Evolutionary conservation across 225 moss, liverwort and hornwort species (phyloP), one percentile per base, ranked within the genome.

Genomic region (Neckera pumila): DNA sequence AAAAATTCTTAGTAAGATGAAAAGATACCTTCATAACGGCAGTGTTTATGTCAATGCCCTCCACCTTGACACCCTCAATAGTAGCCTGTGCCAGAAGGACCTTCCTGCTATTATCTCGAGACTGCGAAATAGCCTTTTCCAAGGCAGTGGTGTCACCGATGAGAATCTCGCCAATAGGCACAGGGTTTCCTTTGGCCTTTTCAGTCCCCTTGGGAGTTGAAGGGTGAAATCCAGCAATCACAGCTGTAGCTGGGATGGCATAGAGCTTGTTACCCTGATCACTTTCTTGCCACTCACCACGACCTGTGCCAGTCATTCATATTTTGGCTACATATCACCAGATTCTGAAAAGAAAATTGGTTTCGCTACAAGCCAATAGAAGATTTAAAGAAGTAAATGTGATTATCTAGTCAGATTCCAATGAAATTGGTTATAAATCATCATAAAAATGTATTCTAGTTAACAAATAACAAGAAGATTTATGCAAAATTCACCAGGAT

Each of bases 11-110:
- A 51, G 51, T 28, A 26, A 84, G 69, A 38, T 17, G 51, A 22
- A 42, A 79, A 80, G 65, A 70, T 54, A 97, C 98, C 97, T 96
- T 95, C 96, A 97, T 95, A 36, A 99, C 96, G 82, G 95, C 98
- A 77, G 94, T 89, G 86, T 99, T 99, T n/a, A 95, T 96, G 80
- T 95, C 98, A 82, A 99, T 99, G 80, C 98, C 98, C 74, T 99
- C 98, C 47, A 99, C 93, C 90, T 96, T 99, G 59, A 99, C 95
- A 45, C 97, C 97, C 65, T 99, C 97, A 42, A 99, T 93, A 62
- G 94, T 91, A 25, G 97, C 97, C 83, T 95, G 96, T 19, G 98
- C 98, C 89, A 96, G 63, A 64, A 96, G 94, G 66, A 95, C 98
- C 88, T 95, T 97, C 93, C 93, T 97, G 22, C 91, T 93, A 43